phyloP scores from a whole-genome alignment of 139 green algal genomes.

The Haematococcus lacustris region DNA sequence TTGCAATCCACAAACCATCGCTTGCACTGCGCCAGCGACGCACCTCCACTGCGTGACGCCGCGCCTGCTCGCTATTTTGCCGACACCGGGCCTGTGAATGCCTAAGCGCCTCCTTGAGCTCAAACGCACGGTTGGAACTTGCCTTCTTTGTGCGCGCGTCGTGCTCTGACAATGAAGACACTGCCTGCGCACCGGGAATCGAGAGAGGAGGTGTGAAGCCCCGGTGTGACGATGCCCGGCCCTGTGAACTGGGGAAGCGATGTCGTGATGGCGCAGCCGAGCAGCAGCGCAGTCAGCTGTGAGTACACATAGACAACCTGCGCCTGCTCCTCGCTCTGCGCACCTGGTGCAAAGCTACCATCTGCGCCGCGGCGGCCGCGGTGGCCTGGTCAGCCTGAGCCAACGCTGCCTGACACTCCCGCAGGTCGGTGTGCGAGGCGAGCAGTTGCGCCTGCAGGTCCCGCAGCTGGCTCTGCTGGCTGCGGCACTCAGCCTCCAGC shows the following conservation, averaged over 20 bases:
- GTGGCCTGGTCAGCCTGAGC: neutral
- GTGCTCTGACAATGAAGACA: constrained; percentile 16
- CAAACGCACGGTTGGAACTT: constrained; percentile 17
- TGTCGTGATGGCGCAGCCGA: neutral
- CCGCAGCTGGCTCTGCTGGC: neutral
- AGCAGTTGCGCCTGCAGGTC: neutral
- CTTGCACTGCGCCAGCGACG: neutral
- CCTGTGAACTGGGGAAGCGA: neutral
- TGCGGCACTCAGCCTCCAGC: neutral
- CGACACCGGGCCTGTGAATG: neutral
- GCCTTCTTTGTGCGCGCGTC: constrained; percentile 18
- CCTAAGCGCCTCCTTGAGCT: constrained; percentile 18
- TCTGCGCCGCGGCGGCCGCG: neutral
- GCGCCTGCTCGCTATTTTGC: neutral
- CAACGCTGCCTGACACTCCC: neutral
- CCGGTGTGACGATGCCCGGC: neutral
- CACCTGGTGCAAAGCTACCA: neutral
- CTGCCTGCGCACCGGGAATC: neutral
- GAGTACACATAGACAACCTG: neutral
- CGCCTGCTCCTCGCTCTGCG: too few relatives aligned
- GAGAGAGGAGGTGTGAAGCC: neutral
- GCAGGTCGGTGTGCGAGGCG: neutral
- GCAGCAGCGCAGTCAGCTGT: neutral
- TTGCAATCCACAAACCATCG: neutral
- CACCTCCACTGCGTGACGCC: neutral